phyloP scores from a whole-genome alignment of 306 rosid genomes.

The Purshia tridentata region DNA sequence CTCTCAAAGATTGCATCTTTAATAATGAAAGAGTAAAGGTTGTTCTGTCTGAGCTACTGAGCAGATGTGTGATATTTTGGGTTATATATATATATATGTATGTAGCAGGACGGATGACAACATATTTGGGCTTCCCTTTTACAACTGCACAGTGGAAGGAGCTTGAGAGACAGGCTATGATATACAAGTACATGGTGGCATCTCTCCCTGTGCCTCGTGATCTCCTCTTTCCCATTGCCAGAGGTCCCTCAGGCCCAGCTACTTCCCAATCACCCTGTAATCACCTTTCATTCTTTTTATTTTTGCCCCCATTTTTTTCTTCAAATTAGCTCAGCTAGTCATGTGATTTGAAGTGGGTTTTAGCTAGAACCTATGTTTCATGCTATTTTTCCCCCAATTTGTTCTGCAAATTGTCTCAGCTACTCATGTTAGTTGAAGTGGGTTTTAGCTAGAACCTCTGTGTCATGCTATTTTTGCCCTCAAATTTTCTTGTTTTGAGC shows the following conservation, averaged over 20 bases:
- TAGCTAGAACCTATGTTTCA: background rate
- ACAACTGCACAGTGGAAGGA: conserved; percentile 79
- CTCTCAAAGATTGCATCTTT: conserved; percentile 28
- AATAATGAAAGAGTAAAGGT: conserved; percentile 5
- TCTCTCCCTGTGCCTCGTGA: conserved; percentile 67
- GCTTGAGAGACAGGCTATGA: conserved; percentile 83
- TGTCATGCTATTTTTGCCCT: background rate
- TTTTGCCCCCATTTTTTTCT: background rate
- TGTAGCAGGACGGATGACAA: conserved; percentile 49
- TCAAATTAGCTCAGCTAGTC: background rate
- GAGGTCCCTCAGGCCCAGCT: conserved; percentile 18
- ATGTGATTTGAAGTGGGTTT: too few relatives aligned
- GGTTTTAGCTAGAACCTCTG: background rate
- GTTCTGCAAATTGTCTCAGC: too few relatives aligned
- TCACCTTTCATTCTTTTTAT: background rate
- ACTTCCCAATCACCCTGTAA: conserved; percentile 39
- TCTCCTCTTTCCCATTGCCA: conserved; percentile 41
- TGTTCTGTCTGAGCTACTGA: conserved; percentile 26
- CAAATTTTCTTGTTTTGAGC: too few relatives aligned
- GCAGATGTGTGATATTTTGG: conserved; percentile 17
- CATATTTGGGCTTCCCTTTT: conserved; percentile 63
- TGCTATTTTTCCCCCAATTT: background rate
- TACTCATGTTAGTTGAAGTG: background rate
- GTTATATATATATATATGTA: background rate
- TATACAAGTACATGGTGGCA: conserved; percentile 82